Evolutionary conservation across 1,284 basidiomycete genomes (phyloP).

Genomic region (Leccinum subspadiceum): DNA sequence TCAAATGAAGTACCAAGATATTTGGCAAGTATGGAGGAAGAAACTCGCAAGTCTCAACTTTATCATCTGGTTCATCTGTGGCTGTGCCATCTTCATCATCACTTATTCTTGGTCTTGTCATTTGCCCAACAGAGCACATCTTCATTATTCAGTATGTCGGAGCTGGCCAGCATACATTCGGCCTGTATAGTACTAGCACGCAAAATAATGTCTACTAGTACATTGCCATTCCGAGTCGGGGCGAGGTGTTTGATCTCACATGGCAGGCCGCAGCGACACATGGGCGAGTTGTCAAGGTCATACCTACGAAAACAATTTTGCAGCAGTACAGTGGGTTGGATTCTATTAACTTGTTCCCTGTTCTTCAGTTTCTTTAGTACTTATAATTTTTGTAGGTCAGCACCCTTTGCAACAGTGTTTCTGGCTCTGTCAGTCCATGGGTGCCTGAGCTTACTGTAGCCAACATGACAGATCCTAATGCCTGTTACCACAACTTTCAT

Average conservation of each 20-base stretch:
- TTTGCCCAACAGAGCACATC: slow-evolving; percentile 94
- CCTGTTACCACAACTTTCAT: slow-evolving; percentile 97
- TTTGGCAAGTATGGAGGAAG: slow-evolving; percentile 95
- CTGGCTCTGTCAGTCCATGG: slow-evolving; percentile 81
- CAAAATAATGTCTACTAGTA: slow-evolving; percentile 67
- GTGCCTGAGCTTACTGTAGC: slow-evolving; percentile 69
- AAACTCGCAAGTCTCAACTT: slow-evolving; percentile 90
- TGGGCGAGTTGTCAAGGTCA: slow-evolving; percentile 67
- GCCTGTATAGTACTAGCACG: slow-evolving; percentile 42
- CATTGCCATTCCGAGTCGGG: slow-evolving; percentile 67
- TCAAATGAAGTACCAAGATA: slow-evolving; percentile 90
- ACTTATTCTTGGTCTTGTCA: slow-evolving; percentile 81
- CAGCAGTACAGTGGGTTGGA: slow-evolving; percentile 77
- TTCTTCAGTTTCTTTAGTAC: slow-evolving; percentile 41
- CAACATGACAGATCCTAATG: slow-evolving; percentile 79
- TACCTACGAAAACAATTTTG: slow-evolving; percentile 72
- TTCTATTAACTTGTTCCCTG: slow-evolving; percentile 85
- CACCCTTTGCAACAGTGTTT: slow-evolving; percentile 88
- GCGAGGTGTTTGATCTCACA: slow-evolving; percentile 89
- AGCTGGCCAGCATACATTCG: slow-evolving; percentile 71
- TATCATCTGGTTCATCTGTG: slow-evolving; percentile 95
- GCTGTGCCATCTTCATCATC: slow-evolving; percentile 88
- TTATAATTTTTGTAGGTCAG: slow-evolving; percentile 59
- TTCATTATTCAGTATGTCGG: slow-evolving; percentile 60
- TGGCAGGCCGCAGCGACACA: slow-evolving; percentile 56